These are phyloP conservation scores for Ligustrum vulgare DNA, from an alignment of 257 asterid genomes.

Conservation along the genomic window DNA sequence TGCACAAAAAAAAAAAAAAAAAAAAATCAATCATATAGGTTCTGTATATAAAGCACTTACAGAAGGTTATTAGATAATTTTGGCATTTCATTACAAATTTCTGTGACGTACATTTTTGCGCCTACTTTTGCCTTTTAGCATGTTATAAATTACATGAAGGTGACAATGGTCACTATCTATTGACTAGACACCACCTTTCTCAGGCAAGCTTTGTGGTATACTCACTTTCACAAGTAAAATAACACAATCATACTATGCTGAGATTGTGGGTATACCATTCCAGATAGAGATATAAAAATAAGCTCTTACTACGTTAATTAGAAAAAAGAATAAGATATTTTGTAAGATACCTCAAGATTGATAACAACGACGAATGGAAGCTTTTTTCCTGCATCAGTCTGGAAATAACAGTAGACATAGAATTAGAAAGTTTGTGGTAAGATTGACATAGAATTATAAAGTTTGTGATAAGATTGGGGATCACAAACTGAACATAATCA, in stretches of 20 bases:
- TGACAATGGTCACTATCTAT: not conserved
- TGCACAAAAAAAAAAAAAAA: constrained; percentile 36
- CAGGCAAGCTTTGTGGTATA: constrained; percentile 15
- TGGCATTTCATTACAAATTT: constrained; percentile 1
- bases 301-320: not conserved
- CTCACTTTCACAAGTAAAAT: not conserved
- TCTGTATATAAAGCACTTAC: constrained; percentile 5
- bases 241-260: not conserved
- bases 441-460: not conserved
- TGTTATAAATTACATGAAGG: constrained; percentile 5
- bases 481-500: constrained; percentile 9
- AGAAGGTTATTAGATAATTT: constrained; percentile 3
- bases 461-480: not conserved
- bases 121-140: constrained; percentile 1
- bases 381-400: constrained; percentile 82
- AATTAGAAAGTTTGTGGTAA: not conserved
- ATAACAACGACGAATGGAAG: constrained; percentile 76
- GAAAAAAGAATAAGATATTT: constrained; percentile 1
- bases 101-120: not conserved
- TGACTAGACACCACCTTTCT: constrained; percentile 13
- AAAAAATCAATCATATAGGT: constrained; percentile 16
- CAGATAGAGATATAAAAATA: not conserved
- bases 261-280: constrained; percentile 5
- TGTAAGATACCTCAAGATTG: constrained; percentile 73
- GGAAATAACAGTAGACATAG: constrained; percentile 36